Evolutionary conservation across 768 basidiomycete genomes (phyloP).

Genomic region (Phallus indusiatus): DNA sequence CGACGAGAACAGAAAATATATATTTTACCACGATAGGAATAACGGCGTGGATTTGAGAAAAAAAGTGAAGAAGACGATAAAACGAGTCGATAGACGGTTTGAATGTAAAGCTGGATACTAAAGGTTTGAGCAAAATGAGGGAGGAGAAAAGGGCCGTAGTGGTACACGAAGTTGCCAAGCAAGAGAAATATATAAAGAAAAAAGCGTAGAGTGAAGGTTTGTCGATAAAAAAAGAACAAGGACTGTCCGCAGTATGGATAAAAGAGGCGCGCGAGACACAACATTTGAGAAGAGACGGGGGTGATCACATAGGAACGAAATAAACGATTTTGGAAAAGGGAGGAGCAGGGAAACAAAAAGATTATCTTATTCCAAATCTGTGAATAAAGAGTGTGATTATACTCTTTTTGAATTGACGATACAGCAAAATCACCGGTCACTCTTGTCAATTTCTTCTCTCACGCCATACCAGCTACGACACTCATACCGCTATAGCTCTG

Average conservation of each 20-base stretch:
- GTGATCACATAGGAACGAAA: no score
- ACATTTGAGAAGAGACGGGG: no score
- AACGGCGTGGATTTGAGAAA: background rate
- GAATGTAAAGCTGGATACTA: background rate
- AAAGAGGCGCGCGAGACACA: no score
- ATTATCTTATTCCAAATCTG: background rate
- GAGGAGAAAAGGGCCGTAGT: background rate
- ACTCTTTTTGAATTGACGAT: background rate
- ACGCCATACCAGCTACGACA: slow-evolving; percentile 5
- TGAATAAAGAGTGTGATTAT: background rate
- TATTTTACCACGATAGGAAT: background rate
- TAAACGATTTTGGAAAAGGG: no score
- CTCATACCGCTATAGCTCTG: slow-evolving; percentile 5
- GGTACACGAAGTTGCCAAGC: background rate
- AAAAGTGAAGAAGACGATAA: background rate
- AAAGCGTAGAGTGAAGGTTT: no score
- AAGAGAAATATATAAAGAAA: background rate
- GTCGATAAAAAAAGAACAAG: no score
- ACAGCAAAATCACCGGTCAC: background rate
- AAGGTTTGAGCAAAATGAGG: background rate
- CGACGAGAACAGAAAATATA: background rate
- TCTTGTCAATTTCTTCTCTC: background rate
- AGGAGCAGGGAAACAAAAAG: background rate
- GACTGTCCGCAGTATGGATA: no score
- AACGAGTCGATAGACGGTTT: background rate